A percentile compares a stretch with the other conserved stretches of the same genome.
Evolutionary conservation across 202 grass and related monocot genomes (phyloP).

Genomic region (Bolboschoenoplectus hybrid): DNA sequence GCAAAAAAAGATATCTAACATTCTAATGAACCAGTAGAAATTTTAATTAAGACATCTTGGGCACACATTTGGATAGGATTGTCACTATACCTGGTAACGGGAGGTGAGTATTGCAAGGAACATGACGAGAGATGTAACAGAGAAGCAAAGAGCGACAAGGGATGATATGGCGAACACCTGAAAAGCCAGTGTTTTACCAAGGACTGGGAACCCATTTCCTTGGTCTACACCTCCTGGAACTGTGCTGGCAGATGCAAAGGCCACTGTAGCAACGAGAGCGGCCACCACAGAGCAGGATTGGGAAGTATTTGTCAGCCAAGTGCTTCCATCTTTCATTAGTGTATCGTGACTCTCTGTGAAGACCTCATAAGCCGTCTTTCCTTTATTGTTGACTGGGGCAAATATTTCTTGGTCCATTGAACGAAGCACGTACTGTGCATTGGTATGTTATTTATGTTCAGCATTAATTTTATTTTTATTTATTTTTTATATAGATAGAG

Average conservation of each 20-base stretch:
- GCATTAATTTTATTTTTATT: neutral
- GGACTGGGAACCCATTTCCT: slow-evolving; percentile 8
- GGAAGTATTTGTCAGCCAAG: slow-evolving; percentile 33
- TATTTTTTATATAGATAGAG: neutral
- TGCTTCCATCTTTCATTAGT: slow-evolving; percentile 16
- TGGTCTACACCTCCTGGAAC: slow-evolving; percentile 32
- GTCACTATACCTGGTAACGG: slow-evolving; percentile 18
- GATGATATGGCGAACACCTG: slow-evolving; percentile 13
- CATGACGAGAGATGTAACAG: slow-evolving; percentile 36
- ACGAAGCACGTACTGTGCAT: neutral
- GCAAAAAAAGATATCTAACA: neutral
- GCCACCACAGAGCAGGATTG: slow-evolving; percentile 37
- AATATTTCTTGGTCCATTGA: slow-evolving; percentile 11
- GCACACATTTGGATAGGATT: neutral
- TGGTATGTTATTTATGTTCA: neutral
- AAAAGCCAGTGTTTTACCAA: slow-evolving; percentile 13
- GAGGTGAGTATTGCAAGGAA: slow-evolving; percentile 40
- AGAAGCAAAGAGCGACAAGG: slow-evolving; percentile 28
- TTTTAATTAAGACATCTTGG: neutral
- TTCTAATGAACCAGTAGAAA: neutral
- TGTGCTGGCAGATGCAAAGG: slow-evolving; percentile 33
- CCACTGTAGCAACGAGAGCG: slow-evolving; percentile 23
- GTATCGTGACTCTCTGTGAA: slow-evolving; percentile 19
- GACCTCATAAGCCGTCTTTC: neutral
- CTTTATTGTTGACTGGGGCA: neutral